Evolutionary conservation across 129 eudicot genomes (phyloP).

Genomic region (Calendula officinalis): DNA sequence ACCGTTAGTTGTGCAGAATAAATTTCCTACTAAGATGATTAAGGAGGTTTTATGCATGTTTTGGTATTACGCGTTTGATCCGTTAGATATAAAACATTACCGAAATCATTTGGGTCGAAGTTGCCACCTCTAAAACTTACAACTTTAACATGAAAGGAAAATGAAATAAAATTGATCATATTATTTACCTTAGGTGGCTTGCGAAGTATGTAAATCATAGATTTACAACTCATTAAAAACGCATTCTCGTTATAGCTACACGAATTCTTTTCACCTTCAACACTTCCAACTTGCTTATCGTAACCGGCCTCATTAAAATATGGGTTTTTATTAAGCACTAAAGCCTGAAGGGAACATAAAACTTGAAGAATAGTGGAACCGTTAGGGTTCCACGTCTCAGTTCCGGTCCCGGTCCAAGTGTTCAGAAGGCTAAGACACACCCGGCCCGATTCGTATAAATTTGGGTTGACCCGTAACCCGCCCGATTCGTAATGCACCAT

Average conservation of each 20-base stretch:
- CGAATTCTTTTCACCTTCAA: constrained; percentile 93
- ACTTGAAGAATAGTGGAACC: constrained; percentile 91
- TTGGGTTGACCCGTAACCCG: constrained; percentile 93
- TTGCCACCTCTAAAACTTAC: not conserved
- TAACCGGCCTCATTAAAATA: constrained; percentile 97
- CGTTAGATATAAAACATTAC: too few relatives aligned
- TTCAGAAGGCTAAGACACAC: constrained; percentile 95
- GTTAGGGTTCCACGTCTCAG: constrained; percentile 85
- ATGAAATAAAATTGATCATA: not conserved
- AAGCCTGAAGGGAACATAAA: constrained; percentile 88
- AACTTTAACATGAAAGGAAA: not conserved
- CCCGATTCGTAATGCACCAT: constrained; percentile 83
- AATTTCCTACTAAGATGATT: not conserved
- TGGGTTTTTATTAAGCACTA: constrained; percentile 89
- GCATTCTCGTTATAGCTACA: constrained; percentile 91
- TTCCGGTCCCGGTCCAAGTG: constrained; percentile 84
- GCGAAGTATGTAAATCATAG: constrained; percentile 80
- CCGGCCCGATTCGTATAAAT: constrained; percentile 86
- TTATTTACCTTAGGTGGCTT: constrained; percentile 83
- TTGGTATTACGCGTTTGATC: too few relatives aligned
- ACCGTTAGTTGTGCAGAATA: not conserved
- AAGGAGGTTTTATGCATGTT: not conserved
- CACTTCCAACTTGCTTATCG: constrained; percentile 76
- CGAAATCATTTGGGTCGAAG: not conserved
- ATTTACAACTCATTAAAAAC: constrained; percentile 70